Base-by-base conservation (phyloP, 306 rosid species). In the Carpinus viminea region DNA sequence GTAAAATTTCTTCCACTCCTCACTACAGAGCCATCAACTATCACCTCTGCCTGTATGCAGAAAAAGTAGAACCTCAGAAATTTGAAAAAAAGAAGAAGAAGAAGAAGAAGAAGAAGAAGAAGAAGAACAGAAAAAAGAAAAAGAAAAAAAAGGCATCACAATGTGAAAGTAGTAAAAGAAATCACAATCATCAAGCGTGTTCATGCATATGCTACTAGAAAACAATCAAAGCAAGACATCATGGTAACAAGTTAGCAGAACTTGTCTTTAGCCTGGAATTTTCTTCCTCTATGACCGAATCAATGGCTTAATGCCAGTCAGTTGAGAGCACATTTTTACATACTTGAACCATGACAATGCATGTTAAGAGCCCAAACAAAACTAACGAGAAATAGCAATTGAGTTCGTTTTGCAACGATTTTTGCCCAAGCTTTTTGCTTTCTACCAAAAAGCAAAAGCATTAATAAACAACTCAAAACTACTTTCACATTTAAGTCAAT, bases 1-100 rank as follows among this genome's bases (percentile, higher is more conserved):
- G 92, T 87, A 82, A 94, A 79, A 71, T 86, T 92, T 89, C 90
- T 88, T 85, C 98, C 97, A 55, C 88, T 74, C 84, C 86, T 91
- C 76, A 92, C 90, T 60, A 94, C 84, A 21, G 86, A 79, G 74
- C 86, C 91, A 54, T 88, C 85, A 69, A 87, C 87, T 24, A 74
- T 51, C 80, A 92, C 88, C 81, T 92, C 95, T 12, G 91, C 89
- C 98, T 91, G 88, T 36, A 73, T 60, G 15, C 6, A 31, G 24
- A 53, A 78, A 71, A 31, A 78, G 83, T 57, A 6, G 80, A 36
- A 24, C 6, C 7, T 21, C 8, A 12, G 12, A 7, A 17, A 69
- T 5, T 72, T 66, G 43, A 8, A 17, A 38, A 3, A 16, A 10
- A 2, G 5, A 21, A 66, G 9, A 26, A 31, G 1, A 0, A 24